Base-by-base conservation (phyloP, 2,329 filamentous ascomycete genomes). In the Trichoderma arundinaceum region DNA sequence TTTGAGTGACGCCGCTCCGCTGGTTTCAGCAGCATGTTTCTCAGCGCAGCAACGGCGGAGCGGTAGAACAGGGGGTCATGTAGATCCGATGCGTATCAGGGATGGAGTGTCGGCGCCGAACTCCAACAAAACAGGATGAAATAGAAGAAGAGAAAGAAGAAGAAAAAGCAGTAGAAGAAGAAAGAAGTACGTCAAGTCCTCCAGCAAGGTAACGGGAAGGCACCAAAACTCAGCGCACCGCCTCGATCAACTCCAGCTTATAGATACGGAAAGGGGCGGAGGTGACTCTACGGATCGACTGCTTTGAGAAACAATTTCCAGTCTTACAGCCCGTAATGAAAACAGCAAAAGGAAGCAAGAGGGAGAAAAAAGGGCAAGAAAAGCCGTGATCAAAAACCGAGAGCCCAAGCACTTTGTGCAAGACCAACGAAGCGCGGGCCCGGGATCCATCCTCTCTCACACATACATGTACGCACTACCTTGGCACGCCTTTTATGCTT, bases 21-120 rank as follows among this genome's bases (percentile, higher is more conserved):
- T 28, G 19, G 19, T 57, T 56, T 43, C 51, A 64, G 35, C 59
- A 38, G 59, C 59, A 63, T 63, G 59, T 38, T 63, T 54, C 39
- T 54, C 49, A 54, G 8, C 17, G 39, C 39, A 15, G 49, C 49
- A n/a, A 22, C n/a, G 49, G 38, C 19, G 49, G 15, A 53, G 32
- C 49, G n/a, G 32, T 12, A 19, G 49, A 38, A 32, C 49, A 12
- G 32, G 15, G 32, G 15, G 28, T 35, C 49, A 38, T 53, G 33
- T 17, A 48, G 32, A 28, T 28, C 22, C 22, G 22, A 28, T 28
- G 22, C 22, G 22, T 28, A 28, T 28, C 22, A 4, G 22, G 22
- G 22, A 28, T 28, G 2, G 4, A 28, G 22, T 28, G 22, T 28
- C 22, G 22, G 4, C 22, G 22, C 22, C 22, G 22, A 28, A 28